These are phyloP conservation scores for Cladophialophora carrionii DNA, from an alignment of 2,329 filamentous ascomycete genomes.

Conservation along the genomic window DNA sequence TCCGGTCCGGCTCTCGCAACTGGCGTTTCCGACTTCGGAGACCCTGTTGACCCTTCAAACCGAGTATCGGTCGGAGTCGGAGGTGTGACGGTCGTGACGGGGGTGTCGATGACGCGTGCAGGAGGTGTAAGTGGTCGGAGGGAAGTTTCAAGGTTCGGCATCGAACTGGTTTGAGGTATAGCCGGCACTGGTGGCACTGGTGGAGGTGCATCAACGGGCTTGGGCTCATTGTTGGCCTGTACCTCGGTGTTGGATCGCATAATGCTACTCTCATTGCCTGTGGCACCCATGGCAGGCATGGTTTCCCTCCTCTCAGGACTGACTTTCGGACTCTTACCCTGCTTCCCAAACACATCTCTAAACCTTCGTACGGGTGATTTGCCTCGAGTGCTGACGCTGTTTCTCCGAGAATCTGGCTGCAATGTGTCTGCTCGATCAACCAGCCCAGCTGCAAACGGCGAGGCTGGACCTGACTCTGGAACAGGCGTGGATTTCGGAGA, in stretches of 20 bases:
- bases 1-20: conserved; percentile 47
- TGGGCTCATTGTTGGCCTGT: conserved; percentile 36
- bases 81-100: conserved; percentile 65
- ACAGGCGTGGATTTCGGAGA: conserved; percentile 29
- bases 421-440: conserved; percentile 42
- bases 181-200: conserved; percentile 1
- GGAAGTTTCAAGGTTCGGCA: conserved; percentile 30
- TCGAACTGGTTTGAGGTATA: conserved; percentile 24
- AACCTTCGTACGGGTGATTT: conserved; percentile 72
- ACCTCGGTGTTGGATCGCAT: conserved; percentile 35
- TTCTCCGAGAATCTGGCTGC: conserved; percentile 43
- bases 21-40: conserved; percentile 42
- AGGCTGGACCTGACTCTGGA: conserved; percentile 11
- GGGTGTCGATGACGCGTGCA: conserved; percentile 42
- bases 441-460: conserved; percentile 41
- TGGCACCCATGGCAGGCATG: conserved; percentile 15
- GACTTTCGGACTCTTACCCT: conserved; percentile 57
- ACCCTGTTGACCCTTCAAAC: conserved; percentile 37
- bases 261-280: conserved; percentile 44
- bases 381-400: conserved; percentile 54
- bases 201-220: neutral
- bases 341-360: conserved; percentile 67
- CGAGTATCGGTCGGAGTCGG: conserved; percentile 62
- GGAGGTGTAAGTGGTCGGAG: conserved; percentile 39
- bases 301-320: conserved; percentile 49